phyloP scores from a whole-genome alignment of 805 yeast genomes.

The Candida multigemmis region DNA sequence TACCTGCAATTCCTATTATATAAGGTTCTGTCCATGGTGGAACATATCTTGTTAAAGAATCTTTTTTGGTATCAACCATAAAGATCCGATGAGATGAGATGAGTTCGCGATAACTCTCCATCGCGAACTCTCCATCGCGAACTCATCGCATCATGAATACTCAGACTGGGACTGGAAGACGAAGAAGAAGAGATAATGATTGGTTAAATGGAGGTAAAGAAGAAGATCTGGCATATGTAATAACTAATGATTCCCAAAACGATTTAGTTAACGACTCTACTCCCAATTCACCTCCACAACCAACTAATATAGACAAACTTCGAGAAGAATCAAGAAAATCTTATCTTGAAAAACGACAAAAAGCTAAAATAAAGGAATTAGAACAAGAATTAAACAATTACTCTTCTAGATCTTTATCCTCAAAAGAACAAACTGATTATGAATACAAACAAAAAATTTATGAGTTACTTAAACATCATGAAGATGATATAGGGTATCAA shows the following conservation, averaged over 20 bases:
- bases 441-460: constrained; percentile 9
- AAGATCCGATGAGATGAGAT: too few relatives aligned
- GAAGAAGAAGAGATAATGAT: constrained; percentile 5
- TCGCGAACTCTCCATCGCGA: background rate
- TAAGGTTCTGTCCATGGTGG: constrained; percentile 37
- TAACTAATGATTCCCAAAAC: constrained; percentile 5
- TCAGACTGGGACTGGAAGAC: constrained; percentile 7
- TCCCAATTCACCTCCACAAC: constrained; percentile 1
- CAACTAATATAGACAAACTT: background rate
- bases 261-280: background rate
- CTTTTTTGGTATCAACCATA: background rate
- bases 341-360: constrained; percentile 13
- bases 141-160: constrained; percentile 2
- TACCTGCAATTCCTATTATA: constrained; percentile 41
- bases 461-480: constrained; percentile 13
- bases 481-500: constrained; percentile 21
- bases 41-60: constrained; percentile 17
- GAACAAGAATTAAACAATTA: constrained; percentile 8
- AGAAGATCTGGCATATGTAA: constrained; percentile 4
- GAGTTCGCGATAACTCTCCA: constrained; percentile 1
- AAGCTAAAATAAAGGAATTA: constrained; percentile 9
- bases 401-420: constrained; percentile 2
- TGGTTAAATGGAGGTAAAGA: constrained; percentile 2
- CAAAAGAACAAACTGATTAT: constrained; percentile 9
- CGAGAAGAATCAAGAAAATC: constrained; percentile 10